phyloP scores from a whole-genome alignment of 352 stramenopile genomes.

The Pythium sp. region DNA sequence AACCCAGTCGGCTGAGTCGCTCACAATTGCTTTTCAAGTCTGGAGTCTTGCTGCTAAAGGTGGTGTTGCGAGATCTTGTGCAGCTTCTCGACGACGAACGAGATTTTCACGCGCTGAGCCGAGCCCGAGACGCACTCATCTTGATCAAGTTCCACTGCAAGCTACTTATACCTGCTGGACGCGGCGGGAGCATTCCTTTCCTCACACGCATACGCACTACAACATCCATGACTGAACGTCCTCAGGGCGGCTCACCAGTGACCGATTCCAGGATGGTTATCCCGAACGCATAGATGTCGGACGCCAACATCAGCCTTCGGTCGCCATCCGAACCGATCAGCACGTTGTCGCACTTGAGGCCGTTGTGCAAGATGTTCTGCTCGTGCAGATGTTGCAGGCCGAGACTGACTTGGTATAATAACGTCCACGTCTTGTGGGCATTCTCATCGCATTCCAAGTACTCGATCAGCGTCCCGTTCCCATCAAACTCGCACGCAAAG shows the following conservation, averaged over 20 bases:
- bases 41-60: neutral
- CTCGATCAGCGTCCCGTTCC: no score
- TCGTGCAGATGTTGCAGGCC: no score
- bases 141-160: constrained; percentile 19
- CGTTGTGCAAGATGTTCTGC: constrained; percentile 3
- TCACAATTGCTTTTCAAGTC: neutral
- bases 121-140: constrained; percentile 15
- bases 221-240: no score
- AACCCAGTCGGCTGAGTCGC: neutral
- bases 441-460: no score
- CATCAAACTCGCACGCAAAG: no score
- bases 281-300: no score
- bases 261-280: no score
- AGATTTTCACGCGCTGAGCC: constrained; percentile 1
- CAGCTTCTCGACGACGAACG: constrained; percentile 14
- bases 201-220: constrained; percentile 3
- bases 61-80: neutral
- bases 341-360: constrained; percentile 10
- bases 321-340: neutral
- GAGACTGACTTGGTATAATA: no score
- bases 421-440: no score
- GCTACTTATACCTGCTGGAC: neutral
- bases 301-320: no score
- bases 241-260: no score
- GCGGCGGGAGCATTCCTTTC: neutral